Conservation (phyloP, 2,329 filamentous ascomycete genomes). For the Westerdykella sp. region DNA sequence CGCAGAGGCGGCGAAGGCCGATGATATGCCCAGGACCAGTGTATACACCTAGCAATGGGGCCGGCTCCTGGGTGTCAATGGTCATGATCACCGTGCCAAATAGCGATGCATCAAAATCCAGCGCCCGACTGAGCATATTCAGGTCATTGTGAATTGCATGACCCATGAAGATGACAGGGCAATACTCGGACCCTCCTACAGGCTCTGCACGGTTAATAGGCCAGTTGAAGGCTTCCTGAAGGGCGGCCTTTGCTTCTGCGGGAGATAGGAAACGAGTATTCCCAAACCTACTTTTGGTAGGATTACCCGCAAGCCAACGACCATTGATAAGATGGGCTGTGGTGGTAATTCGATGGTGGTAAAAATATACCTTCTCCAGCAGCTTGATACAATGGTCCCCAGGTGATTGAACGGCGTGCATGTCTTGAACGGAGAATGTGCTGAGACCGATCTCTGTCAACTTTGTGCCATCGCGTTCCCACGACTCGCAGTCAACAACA, state of each 20-base stretch:
- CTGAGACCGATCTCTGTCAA: background rate
- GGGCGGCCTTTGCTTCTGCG: background rate
- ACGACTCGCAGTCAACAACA: background rate
- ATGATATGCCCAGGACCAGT: conserved; percentile 7
- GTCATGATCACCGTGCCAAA: conserved; percentile 11
- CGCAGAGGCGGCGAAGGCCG: conserved; percentile 8
- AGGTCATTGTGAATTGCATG: conserved; percentile 16
- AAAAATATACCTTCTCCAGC: conserved; percentile 14
- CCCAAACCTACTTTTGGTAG: conserved; percentile 14
- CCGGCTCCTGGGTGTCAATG: conserved; percentile 22
- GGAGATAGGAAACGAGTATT: background rate
- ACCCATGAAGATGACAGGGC: conserved; percentile 16
- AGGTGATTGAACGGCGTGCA: conserved; percentile 5
- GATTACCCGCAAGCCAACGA: conserved; percentile 7
- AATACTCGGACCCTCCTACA: background rate
- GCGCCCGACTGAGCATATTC: background rate
- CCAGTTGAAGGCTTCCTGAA: conserved; percentile 8
- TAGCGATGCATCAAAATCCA: background rate
- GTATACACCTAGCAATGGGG: conserved; percentile 2
- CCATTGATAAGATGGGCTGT: conserved; percentile 13
- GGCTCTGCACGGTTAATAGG: conserved; percentile 6
- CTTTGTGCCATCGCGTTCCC: background rate
- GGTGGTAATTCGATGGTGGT: conserved; percentile 16
- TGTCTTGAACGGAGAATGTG: background rate
- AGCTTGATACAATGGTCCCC: conserved; percentile 6